Conservation (phyloP, 345 rosid genomes). For the Boechera retrofracta region DNA sequence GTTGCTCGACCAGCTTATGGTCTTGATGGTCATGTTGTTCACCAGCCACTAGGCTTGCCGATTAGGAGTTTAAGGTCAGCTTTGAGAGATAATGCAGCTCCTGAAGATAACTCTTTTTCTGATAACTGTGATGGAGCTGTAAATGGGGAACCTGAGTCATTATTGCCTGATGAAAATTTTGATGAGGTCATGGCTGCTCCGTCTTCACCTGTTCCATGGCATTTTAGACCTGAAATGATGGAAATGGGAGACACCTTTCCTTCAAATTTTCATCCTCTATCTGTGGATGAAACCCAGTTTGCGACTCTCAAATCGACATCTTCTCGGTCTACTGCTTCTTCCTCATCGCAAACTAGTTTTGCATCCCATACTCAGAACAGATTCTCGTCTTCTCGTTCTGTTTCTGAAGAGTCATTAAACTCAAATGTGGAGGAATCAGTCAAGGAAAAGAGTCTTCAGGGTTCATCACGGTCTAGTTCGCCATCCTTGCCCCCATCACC, state of each 20-base stretch:
- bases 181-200: constrained; percentile 44
- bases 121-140: constrained; percentile 36
- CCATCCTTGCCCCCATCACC: constrained; percentile 43
- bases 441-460: constrained; percentile 46
- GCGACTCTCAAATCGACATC: constrained; percentile 53
- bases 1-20: constrained; percentile 59
- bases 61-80: constrained; percentile 71
- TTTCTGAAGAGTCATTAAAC: constrained; percentile 49
- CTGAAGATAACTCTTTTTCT: constrained; percentile 25
- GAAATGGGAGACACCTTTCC: constrained; percentile 48
- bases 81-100: constrained; percentile 50
- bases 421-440: constrained; percentile 50
- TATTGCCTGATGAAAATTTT: constrained; percentile 46
- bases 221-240: constrained; percentile 51
- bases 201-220: constrained; percentile 54
- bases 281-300: constrained; percentile 66
- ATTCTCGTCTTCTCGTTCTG: constrained; percentile 54
- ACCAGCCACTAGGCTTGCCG: constrained; percentile 75
- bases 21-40: constrained; percentile 45
- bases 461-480: constrained; percentile 47
- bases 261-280: constrained; percentile 60
- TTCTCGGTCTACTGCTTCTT: constrained; percentile 52
- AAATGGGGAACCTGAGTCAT: constrained; percentile 42
- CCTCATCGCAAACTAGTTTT: constrained; percentile 54
- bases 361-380: constrained; percentile 49